Evolutionary conservation across 169 alveolate genomes (phyloP), one percentile per base, ranked within the genome.

Genomic region (Plasmodium berghei): DNA sequence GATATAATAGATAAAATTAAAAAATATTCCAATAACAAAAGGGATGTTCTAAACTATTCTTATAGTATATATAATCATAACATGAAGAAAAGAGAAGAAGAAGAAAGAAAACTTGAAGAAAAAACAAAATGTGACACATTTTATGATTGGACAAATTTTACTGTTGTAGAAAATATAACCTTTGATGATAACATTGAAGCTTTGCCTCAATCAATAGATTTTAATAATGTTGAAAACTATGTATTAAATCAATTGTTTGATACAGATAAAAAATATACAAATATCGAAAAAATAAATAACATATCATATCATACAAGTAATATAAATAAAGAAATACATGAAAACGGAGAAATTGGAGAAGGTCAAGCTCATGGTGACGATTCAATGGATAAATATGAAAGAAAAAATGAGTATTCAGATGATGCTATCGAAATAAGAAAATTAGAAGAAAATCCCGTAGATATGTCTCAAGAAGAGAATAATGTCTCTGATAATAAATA

Each of bases 71-170:
- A 92, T 90, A 67, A 56, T 55, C 58, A 52, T 62, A 80, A 93
- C 93, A 72, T 95, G 95, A 94, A 98, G 95, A 89, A 96, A 95
- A 92, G 87, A 87, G 72, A 94, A 92, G 93, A 96, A 93, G 93
- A 95, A 80, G 94, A 96, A 95, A 87, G 94, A 93, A 34, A 95
- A 95, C 55, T 93, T 90, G 88, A 96, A 89, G 92, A 95, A 94
- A 80, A 87, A 52, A 75, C 54, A 72, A 66, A 92, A 91, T 56
- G 97, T 94, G 62, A 98, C 94, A 72, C 98, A 22, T 80, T 62
- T 59, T 80, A 80, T 62, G 99, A 97, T 85, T 97, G 99, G 98
- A 90, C 94, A 72, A 97, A 93, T 85, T 96, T 96, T 71, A 92
- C 95, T n/a, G 95, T 96, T 26, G 98, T 96, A 0, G 98, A 96